These are phyloP conservation scores for Mycena crocata DNA, from an alignment of 768 basidiomycete genomes.

Conservation along the genomic window DNA sequence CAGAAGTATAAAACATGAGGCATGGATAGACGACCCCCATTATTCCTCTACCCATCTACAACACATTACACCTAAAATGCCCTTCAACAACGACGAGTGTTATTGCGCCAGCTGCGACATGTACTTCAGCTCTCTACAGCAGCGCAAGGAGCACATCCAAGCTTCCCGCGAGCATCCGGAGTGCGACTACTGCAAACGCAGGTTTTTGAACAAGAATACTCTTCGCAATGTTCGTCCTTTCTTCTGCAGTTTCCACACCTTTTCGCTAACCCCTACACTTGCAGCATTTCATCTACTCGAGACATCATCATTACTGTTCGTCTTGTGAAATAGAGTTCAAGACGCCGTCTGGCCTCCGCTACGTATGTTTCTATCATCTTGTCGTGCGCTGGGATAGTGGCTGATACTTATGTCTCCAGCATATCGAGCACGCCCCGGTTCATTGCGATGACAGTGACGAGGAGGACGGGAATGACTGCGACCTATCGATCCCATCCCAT, in stretches of 20 bases:
- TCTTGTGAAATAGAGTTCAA: slow-evolving; percentile 36
- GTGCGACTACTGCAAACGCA: slow-evolving; percentile 35
- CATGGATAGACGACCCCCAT: no score
- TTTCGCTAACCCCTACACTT: background rate
- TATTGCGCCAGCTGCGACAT: slow-evolving; percentile 39
- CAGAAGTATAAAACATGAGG: background rate
- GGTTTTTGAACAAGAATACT: slow-evolving; percentile 35
- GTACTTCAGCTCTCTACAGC: slow-evolving; percentile 31
- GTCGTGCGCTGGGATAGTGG: no score
- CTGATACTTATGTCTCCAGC: slow-evolving; percentile 18
- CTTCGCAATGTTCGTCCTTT: slow-evolving; percentile 33
- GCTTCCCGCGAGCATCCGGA: slow-evolving; percentile 32
- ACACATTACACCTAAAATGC: slow-evolving; percentile 2
- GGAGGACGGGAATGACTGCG: slow-evolving; percentile 23
- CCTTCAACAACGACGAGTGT: slow-evolving; percentile 20
- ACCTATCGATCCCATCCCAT: slow-evolving; percentile 3
- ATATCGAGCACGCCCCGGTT: slow-evolving; percentile 32
- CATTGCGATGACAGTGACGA: slow-evolving; percentile 39
- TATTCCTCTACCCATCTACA: background rate
- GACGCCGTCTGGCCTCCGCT: slow-evolving; percentile 31
- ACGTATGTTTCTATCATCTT: slow-evolving; percentile 20
- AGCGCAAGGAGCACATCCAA: slow-evolving; percentile 35
- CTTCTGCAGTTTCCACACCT: background rate
- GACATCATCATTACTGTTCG: slow-evolving; percentile 38
- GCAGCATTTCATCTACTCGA: slow-evolving; percentile 37